These are phyloP conservation scores for Galerina marginata DNA, from an alignment of 768 basidiomycete genomes.

Conservation along the genomic window DNA sequence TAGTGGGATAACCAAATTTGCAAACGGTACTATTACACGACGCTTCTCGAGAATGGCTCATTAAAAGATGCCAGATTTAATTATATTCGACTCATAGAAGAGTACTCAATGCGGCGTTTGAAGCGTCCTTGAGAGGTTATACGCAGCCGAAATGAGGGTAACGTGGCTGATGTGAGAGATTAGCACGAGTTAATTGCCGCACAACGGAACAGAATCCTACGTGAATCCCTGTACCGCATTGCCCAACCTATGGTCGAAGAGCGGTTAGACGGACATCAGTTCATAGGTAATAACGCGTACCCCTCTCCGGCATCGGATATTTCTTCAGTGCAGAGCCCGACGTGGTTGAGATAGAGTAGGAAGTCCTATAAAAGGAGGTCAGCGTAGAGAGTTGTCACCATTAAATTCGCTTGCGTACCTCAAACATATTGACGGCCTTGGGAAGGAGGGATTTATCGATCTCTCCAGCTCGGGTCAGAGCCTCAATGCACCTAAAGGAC, in stretches of 20 bases:
- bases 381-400: too few relatives aligned
- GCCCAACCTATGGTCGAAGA: constrained; percentile 60
- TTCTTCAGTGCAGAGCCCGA: constrained; percentile 86
- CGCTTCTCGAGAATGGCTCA: too few relatives aligned
- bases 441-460: constrained; percentile 70
- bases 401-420: constrained; percentile 50
- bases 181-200: background rate
- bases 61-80: too few relatives aligned
- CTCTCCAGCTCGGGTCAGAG: constrained; percentile 85
- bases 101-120: constrained; percentile 10
- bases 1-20: too few relatives aligned
- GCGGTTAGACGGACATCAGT: background rate
- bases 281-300: constrained; percentile 43
- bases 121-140: constrained; percentile 77
- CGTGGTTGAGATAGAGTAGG: constrained; percentile 83
- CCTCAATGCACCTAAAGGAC: constrained; percentile 77
- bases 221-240: constrained; percentile 93
- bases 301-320: constrained; percentile 86
- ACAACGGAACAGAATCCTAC: constrained; percentile 46
- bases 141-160: constrained; percentile 84
- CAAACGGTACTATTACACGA: too few relatives aligned
- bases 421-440: constrained; percentile 86
- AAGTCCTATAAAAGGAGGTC: constrained; percentile 58
- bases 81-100: too few relatives aligned
- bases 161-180: constrained; percentile 59